Base-by-base conservation (phyloP, 768 basidiomycete species). In the Imleria badia region DNA sequence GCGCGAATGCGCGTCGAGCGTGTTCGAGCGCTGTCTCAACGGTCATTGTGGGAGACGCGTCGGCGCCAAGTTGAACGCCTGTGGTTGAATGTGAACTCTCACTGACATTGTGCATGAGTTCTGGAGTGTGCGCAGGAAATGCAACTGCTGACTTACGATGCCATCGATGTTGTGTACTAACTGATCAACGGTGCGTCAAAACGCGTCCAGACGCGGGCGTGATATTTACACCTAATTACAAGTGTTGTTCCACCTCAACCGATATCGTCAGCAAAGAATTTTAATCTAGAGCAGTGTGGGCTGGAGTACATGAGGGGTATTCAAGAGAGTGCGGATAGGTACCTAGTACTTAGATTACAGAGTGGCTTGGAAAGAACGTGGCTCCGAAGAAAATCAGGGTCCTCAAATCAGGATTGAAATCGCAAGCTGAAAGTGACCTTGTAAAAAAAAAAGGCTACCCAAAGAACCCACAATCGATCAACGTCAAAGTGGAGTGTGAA, bases 1-100 rank as follows among this genome's bases (percentile, higher is more conserved):
- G 82, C 29, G 93, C 91, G 72, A 91, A 91, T 2, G 91, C 91
- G 76, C 91, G 89, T 78, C 89, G 89, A 2, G 87, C 91, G 56
- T 84, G 87, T 66, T 91, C 90, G 51, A 93, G 75, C 11, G 80
- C 76, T 44, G 73, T 80, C 61, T 86, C 84, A 52, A 87, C 61
- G 31, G 73, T 70, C 60, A 65, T 60, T 33, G 58, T 34, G 17
- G 55, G 48, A 22, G 68, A 62, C 61, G 67, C 67, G 66, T 76
- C 72, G 22, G 65, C 14, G 36, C 23, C 33, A 7, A 12, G 31
- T 26, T 33, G 55, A 23, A 33, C 23, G 31, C 38, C 45, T 10
- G 45, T 48, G 15, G 50, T 50, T 1, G 44, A 42, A 39, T 26
- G 55, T 12, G 59, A 3, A 19, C 42, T 46, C n/a, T 59, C 60